Evolutionary conservation across 768 basidiomycete species (phyloP).

Genomic region (Tulasnella sp.): DNA sequence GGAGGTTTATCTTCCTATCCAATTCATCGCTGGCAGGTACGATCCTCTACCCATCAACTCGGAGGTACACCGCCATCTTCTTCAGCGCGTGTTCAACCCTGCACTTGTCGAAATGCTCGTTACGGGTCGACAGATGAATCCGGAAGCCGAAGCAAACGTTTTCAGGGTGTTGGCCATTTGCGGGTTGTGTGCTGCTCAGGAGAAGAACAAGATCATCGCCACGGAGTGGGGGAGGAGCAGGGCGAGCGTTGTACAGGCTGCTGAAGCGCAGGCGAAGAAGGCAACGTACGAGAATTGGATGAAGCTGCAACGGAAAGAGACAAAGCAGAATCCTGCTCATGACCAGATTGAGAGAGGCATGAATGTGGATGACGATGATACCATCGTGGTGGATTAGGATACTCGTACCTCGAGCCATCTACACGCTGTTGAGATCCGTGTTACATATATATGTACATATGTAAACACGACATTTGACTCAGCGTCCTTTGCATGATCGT

Average conservation of each 20-base stretch:
- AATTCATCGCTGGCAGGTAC: slow-evolving; percentile 20
- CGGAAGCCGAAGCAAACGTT: neutral
- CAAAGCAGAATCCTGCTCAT: too few relatives aligned
- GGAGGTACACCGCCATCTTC: neutral
- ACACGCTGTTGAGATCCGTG: too few relatives aligned
- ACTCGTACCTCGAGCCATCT: too few relatives aligned
- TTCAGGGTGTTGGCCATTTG: neutral
- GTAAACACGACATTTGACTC: too few relatives aligned
- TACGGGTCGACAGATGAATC: neutral
- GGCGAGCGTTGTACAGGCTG: neutral
- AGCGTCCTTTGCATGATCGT: too few relatives aligned
- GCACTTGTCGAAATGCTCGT: neutral
- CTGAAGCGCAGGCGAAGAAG: neutral
- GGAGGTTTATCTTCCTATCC: slow-evolving; percentile 6
- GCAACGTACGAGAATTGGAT: neutral
- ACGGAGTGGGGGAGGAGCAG: neutral
- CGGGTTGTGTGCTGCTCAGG: neutral
- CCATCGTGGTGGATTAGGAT: too few relatives aligned
- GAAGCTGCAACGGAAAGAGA: neutral
- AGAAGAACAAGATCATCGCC: neutral
- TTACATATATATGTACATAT: too few relatives aligned
- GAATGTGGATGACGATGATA: too few relatives aligned
- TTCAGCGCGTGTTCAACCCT: neutral
- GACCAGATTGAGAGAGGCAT: too few relatives aligned
- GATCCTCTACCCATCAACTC: slow-evolving; percentile 9